These are phyloP conservation scores for Cercis canadensis DNA, from an alignment of 306 rosid genomes.

Conservation along the genomic window DNA sequence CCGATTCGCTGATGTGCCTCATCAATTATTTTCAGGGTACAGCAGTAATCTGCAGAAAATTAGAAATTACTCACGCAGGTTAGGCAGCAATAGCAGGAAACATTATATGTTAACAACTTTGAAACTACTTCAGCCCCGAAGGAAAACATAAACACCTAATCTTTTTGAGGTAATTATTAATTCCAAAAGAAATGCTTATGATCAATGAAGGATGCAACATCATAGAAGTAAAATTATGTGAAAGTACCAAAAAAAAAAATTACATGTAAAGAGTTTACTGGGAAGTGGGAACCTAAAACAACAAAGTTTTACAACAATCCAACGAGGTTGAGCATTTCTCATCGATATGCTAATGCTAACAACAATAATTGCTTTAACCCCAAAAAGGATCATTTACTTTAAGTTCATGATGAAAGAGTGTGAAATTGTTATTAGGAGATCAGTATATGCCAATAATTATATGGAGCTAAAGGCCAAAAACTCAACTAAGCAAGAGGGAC, in stretches of 20 bases:
- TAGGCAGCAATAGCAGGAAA: slow-evolving; percentile 17
- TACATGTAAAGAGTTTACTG: not conserved
- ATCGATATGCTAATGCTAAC: no score
- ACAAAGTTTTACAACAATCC: slow-evolving; percentile 7
- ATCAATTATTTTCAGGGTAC: slow-evolving; percentile 58
- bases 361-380: no score
- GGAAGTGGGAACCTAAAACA: not conserved
- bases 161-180: not conserved
- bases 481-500: no score
- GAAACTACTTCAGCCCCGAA: not conserved
- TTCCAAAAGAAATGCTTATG: not conserved
- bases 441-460: no score
- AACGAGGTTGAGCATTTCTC: no score
- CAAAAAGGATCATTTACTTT: no score
- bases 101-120: not conserved
- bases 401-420: no score
- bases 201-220: not conserved
- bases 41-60: slow-evolving; percentile 64
- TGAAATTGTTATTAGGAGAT: no score
- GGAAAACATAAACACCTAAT: not conserved
- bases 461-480: no score
- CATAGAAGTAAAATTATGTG: not conserved
- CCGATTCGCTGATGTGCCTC: slow-evolving; percentile 46
- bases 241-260: not conserved
- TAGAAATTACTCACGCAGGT: slow-evolving; percentile 25